Base-by-base conservation (phyloP, 768 basidiomycete species). In the Russula compacta region DNA sequence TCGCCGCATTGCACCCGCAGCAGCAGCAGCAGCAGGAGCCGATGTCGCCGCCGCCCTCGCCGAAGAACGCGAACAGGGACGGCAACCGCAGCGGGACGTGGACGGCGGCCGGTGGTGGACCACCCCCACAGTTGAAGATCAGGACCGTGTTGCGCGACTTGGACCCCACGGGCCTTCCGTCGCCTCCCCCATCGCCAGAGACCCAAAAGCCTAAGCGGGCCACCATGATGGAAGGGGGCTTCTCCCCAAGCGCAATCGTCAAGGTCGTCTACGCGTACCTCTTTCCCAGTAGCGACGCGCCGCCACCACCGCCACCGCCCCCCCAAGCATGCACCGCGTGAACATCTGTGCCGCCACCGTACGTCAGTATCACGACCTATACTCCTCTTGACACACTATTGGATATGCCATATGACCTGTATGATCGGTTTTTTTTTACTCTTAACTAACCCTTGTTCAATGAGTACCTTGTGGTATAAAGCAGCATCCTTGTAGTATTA, bases 1-100 rank as follows among this genome's bases (percentile, higher is more conserved):
- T 83, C 43, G 69, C 74, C 51, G 70, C 70, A 2, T 66, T 74
- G 64, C 52, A 63, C 4, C 12, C 33, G 50, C 36, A 8, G 24
- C 19, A 9, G 56, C 43, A 21, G 33, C 35, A 9, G 33, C n/a
- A 33, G 14, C 19, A 32, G 44, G 7, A 15, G 15, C 15, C 8
- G 47, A 8, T 17, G 24, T 29, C 24, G 1, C 24, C 24, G 24
- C 24, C 24, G 24, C 24, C 24, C 2, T 29, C 24, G 46, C 19
- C 10, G 9, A 19, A 24, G 17, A 6, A 17, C 15, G 43, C n/a
- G 6, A 19, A 10, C 24, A 19, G 43, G 7, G 8, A 4, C 14
- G 21, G 46, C 21, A 6, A 11, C 7, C 12, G 24, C 21, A 24
- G 21, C 9, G 10, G 24, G 21, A 21, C 9, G 19, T 19, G 44